Base-by-base conservation (phyloP, 2,329 filamentous ascomycete genomes). In the Fonsecaea nubica region DNA sequence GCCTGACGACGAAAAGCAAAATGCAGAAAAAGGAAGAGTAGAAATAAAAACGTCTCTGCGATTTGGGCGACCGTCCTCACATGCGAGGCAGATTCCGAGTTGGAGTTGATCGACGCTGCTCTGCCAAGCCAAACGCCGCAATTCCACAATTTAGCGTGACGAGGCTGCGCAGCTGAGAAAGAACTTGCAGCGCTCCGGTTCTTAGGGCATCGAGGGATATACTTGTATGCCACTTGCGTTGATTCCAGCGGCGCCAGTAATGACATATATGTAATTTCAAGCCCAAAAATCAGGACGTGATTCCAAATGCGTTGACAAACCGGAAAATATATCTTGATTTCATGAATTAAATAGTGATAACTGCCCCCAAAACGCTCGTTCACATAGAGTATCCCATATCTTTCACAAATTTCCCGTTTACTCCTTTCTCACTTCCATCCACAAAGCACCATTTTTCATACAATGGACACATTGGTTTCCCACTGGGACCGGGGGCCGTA, bases 121-220 rank as follows among this genome's bases (percentile, higher is more conserved):
- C 18, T 30, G 53, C 53, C 53, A 35, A 33, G 53, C 53, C 53
- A 32, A 32, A 32, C 30, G 32, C 33, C 32, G 53, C 53, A 32
- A 50, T 30, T 50, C 5, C 13, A 25, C 12, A 4, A 5, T 25
- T 30, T 36, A 9, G 30, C 53, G 53, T 30, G 32, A 18, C 53
- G n/a, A 55, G 53, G 52, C 52, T 54, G 42, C 9, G 42, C 21
- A 48, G 30, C 30, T 32, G 30, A 32, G 4, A 32, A 32, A 32
- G 30, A 32, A 3, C 30, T 32, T 32, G 30, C 30, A 32, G 30
- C 30, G 30, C 30, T 4, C 4, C 3, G 4, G 30, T 6, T 4
- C 4, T 6, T 32, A 5, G 30, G 30, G 1, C 30, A 32, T 32
- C 25, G 3, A 25, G 25, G 25, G 25, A 25, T 2, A 4, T 32